Base-by-base conservation (phyloP, 441 rosid genomes). In the Eutrema salsugineum region DNA sequence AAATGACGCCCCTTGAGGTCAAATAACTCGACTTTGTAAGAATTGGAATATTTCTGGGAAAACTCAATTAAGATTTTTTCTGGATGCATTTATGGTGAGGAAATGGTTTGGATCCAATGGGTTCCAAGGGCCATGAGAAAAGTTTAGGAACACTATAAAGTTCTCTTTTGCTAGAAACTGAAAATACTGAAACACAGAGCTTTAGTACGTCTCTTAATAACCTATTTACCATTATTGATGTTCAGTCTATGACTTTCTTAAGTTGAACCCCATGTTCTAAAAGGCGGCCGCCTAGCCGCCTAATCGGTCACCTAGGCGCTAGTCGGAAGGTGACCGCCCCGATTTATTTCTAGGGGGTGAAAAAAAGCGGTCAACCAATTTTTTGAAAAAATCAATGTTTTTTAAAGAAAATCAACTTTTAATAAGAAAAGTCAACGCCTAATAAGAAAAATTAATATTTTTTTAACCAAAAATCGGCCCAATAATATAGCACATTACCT, bases 81-180 rank as follows among this genome's bases (percentile, higher is more conserved):
- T 64, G 43, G 33, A 33, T 64, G 44, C 19, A 48, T 49, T 38
- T 5, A 48, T 49, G 20, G 8, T 44, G 55, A 11, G 15, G 40
- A 28, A 63, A 46, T 15, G 40, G 11, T 44, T 63, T 63, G 32
- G 40, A 16, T 30, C 55, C 43, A 46, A 47, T 48, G 46, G 22
- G 8, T 22, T 22, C 22, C n/a, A 49, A 35, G n/a, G 46, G 35
- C 30, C 10, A 63, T 47, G 33, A 48, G 10, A 49, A 65, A 39
- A 35, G 36, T 70, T 57, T 39, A 59, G 35, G 55, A 32, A 50
- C 64, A 68, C 55, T 17, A 43, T 54, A 43, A 56, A 68, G 14
- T 59, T 35, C 39, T n/a, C 22, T 43, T 44, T 43, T 24, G 66
- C 53, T 27, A 27, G 39, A 60, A 16, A 32, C 8, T 57, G 44